Percentiles rank a stretch among this genome's conserved stretches.
Conservation (phyloP, 257 asterid genomes). For the Gentiana dahurica region DNA sequence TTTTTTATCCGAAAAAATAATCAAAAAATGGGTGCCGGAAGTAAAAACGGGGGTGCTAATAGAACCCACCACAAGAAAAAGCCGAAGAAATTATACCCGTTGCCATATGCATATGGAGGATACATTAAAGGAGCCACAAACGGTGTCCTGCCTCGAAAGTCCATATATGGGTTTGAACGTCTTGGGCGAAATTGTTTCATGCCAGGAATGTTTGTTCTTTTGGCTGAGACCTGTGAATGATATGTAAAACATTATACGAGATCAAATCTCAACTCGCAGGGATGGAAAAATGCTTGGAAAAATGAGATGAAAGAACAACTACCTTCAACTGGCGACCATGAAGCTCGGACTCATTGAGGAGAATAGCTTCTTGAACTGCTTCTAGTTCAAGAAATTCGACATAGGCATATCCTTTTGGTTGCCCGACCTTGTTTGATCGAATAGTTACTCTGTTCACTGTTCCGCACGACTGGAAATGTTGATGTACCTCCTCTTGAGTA, state of each 20-base stretch:
- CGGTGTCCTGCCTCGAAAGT: conserved; percentile 41
- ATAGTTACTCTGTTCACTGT: conserved; percentile 77
- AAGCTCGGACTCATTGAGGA: conserved; percentile 66
- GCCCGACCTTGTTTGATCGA: conserved; percentile 64
- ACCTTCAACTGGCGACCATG: conserved; percentile 71
- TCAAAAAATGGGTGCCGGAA: too few species aligned
- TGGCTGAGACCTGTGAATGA: conserved; percentile 48
- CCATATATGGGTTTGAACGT: conserved; percentile 42
- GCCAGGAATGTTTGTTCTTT: conserved; percentile 76
- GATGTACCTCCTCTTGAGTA: conserved; percentile 81
- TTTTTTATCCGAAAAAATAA: too few species aligned
- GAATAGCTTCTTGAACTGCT: conserved; percentile 67
- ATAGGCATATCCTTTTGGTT: conserved; percentile 78
- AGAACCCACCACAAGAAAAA: too few species aligned
- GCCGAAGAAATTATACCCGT: too few species aligned
- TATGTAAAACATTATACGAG: neutral
- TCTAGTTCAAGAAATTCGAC: conserved; percentile 76
- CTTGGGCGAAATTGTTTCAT: conserved; percentile 63
- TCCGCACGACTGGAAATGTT: conserved; percentile 79
- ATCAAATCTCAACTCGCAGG: neutral
- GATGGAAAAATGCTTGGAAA: too few species aligned
- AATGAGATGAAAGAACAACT: neutral
- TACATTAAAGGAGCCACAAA: conserved; percentile 35
- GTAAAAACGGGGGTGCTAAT: too few species aligned
- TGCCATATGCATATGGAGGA: conserved; percentile 58